Conservation (phyloP, 1,284 basidiomycete species). For the Irpex rosettiformis region DNA sequence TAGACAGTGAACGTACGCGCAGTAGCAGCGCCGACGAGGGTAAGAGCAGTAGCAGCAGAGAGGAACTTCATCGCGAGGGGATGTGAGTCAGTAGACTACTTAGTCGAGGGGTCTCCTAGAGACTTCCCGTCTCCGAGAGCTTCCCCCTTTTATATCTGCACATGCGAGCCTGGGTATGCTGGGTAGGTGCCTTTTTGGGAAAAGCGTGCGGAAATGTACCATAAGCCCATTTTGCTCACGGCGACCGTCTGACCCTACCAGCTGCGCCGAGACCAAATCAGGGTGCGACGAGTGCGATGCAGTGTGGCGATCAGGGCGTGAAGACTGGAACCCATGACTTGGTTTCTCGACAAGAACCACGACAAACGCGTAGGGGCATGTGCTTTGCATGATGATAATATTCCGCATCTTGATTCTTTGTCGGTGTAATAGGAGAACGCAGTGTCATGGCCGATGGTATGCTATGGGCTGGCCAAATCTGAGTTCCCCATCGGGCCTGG, state of each 20-base stretch:
- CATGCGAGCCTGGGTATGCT: background rate
- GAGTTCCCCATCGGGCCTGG: background rate
- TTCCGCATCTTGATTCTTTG: background rate
- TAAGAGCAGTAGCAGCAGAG: conserved; percentile 10
- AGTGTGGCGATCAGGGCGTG: background rate
- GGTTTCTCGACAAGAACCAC: background rate
- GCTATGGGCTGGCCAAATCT: background rate
- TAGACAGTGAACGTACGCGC: conserved; percentile 27
- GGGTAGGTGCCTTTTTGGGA: background rate
- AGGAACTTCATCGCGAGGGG: conserved; percentile 10
- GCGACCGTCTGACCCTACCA: background rate
- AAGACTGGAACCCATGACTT: background rate
- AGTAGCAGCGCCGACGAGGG: conserved; percentile 13
- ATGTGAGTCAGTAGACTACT: background rate
- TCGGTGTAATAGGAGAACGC: background rate
- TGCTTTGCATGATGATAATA: background rate
- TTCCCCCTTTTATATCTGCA: background rate
- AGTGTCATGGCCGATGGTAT: background rate
- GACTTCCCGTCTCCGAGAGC: background rate
- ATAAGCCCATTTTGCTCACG: background rate
- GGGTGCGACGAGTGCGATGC: background rate
- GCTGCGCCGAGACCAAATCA: background rate
- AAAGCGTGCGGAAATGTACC: background rate
- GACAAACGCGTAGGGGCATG: background rate
- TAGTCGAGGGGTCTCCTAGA: background rate